Percentiles rank a stretch among this genome's conserved stretches.
phyloP scores from a whole-genome alignment of 441 rosid species.

The Erodium trifolium region DNA sequence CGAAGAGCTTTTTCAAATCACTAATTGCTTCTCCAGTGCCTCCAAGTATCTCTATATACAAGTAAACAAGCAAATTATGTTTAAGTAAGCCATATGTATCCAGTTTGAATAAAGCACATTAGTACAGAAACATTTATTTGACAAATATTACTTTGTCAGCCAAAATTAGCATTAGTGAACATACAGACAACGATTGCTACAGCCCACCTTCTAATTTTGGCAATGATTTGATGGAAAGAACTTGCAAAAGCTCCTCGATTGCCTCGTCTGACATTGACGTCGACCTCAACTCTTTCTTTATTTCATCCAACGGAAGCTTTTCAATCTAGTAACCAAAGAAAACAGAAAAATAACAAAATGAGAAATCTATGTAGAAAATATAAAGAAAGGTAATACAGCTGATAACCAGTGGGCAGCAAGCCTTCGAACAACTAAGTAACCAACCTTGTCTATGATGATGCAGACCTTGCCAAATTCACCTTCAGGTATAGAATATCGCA shows the following conservation, averaged over 20 bases:
- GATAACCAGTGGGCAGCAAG: not conserved
- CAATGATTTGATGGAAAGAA: slow-evolving; percentile 70
- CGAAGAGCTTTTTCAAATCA: slow-evolving; percentile 66
- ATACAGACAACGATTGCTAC: slow-evolving; percentile 9
- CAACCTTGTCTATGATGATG: slow-evolving; percentile 82
- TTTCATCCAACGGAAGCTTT: slow-evolving; percentile 62
- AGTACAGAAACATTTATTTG: not conserved
- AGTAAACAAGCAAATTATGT: not conserved
- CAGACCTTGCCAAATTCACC: slow-evolving; percentile 67
- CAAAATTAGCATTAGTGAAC: not conserved
- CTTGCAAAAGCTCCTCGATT: slow-evolving; percentile 53
- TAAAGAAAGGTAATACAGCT: not conserved
- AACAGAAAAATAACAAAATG: not conserved
- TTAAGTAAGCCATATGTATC: not conserved
- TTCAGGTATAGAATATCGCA: slow-evolving; percentile 56
- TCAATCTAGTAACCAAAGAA: slow-evolving; percentile 43
- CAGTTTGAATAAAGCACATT: not conserved
- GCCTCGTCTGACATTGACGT: slow-evolving; percentile 61
- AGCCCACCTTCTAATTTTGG: slow-evolving; percentile 65
- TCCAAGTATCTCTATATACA: slow-evolving; percentile 53
- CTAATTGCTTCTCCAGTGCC: slow-evolving; percentile 71
- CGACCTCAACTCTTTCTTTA: slow-evolving; percentile 55
- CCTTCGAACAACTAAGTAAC: slow-evolving; percentile 18
- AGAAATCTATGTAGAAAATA: not conserved
- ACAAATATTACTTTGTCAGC: not conserved